These are phyloP conservation scores for Coemansia sp. DNA, from an alignment of 192 early-diverging fungal genomes.

Conservation along the genomic window DNA sequence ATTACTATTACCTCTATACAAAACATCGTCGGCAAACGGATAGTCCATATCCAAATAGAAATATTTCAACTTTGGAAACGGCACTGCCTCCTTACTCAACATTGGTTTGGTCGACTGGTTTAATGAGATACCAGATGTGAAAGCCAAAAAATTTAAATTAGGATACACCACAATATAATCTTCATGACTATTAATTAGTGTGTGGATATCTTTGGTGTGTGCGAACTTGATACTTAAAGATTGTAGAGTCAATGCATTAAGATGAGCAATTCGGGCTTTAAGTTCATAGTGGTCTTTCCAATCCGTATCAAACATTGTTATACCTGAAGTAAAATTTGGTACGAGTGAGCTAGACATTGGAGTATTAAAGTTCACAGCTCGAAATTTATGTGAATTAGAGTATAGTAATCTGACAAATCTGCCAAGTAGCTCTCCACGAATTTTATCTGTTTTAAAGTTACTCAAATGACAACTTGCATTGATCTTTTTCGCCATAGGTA, in stretches of 20 bases:
- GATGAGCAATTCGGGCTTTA: neutral
- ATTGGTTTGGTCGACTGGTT: neutral
- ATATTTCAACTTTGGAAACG: constrained; percentile 16
- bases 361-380: neutral
- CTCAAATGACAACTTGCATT: neutral
- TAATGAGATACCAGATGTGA: neutral
- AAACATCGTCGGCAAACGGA: constrained; percentile 23
- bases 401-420: constrained; percentile 1
- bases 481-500: neutral
- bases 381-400: neutral
- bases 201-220: neutral
- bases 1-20: constrained; percentile 25
- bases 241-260: neutral
- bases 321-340: constrained; percentile 1
- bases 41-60: constrained; percentile 21
- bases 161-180: neutral
- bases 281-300: neutral
- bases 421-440: neutral
- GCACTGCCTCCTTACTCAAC: neutral
- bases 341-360: neutral
- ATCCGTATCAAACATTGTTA: neutral
- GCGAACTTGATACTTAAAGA: neutral
- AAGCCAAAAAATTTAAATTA: neutral
- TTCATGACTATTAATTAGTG: neutral
- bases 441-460: neutral